phyloP scores from a whole-genome alignment of 73 alveolate genomes.

The Tetrahymena thermophila region DNA sequence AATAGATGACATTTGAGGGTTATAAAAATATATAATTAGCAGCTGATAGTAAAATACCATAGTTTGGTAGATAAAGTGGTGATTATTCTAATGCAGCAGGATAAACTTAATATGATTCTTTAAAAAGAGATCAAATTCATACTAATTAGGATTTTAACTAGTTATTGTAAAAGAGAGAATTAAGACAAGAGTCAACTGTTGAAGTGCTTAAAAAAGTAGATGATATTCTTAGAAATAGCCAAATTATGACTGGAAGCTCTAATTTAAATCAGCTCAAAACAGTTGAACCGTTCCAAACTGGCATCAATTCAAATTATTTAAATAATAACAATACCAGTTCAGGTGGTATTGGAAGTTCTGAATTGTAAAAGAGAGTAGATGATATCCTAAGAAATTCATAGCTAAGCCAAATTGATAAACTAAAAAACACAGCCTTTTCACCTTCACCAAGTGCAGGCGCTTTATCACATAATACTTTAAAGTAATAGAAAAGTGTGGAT shows the following conservation, averaged over 20 bases:
- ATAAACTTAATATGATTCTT: background rate
- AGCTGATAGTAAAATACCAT: background rate
- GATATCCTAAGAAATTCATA: background rate
- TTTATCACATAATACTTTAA: background rate
- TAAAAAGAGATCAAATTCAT: background rate
- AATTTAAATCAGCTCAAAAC: background rate
- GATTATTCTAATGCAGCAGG: background rate
- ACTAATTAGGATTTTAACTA: background rate
- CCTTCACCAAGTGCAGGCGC: background rate
- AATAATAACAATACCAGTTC: background rate
- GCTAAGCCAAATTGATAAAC: background rate
- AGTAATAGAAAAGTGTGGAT: background rate
- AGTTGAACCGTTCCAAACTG: background rate
- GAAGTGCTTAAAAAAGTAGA: background rate
- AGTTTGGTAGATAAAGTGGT: background rate
- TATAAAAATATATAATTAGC: background rate
- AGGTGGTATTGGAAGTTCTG: background rate
- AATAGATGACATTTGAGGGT: background rate
- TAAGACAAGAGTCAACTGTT: background rate
- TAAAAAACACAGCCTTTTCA: background rate
- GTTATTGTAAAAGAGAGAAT: background rate
- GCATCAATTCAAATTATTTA: background rate
- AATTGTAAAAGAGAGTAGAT: background rate
- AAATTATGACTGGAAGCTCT: background rate
- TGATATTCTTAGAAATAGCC: background rate